Conservation (phyloP, 2,329 filamentous ascomycete species). For the Colletotrichum tamarilloi region DNA sequence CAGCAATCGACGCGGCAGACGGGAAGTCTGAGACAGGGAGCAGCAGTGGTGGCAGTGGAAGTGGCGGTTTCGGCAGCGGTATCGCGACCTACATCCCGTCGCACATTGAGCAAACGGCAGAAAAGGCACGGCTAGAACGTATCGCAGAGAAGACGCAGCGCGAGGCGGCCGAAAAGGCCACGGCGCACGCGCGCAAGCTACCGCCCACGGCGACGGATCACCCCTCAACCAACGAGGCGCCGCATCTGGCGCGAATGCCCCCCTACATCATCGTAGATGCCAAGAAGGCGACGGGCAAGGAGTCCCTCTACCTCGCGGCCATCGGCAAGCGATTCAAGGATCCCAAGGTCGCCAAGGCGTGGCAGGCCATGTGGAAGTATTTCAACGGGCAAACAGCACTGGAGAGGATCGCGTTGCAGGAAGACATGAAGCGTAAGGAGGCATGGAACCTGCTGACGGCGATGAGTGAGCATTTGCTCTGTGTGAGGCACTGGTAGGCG, state of each 20-base stretch:
- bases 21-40: slow-evolving; percentile 40
- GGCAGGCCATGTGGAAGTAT: slow-evolving; percentile 83
- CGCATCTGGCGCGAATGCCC: slow-evolving; percentile 66
- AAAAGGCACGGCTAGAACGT: slow-evolving; percentile 70
- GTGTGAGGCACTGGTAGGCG: slow-evolving; percentile 75
- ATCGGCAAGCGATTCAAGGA: slow-evolving; percentile 66
- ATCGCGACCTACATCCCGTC: slow-evolving; percentile 45
- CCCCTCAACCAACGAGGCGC: slow-evolving; percentile 66
- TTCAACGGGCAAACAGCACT: slow-evolving; percentile 88
- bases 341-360: slow-evolving; percentile 71
- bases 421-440: slow-evolving; percentile 88
- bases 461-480: slow-evolving; percentile 77
- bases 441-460: slow-evolving; percentile 73
- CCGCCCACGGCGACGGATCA: slow-evolving; percentile 61
- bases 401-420: slow-evolving; percentile 86
- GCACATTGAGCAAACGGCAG: slow-evolving; percentile 67
- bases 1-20: slow-evolving; percentile 39
- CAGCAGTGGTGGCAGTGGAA: slow-evolving; percentile 24
- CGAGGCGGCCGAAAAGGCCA: slow-evolving; percentile 64
- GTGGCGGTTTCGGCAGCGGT: slow-evolving; percentile 30
- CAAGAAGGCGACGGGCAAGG: slow-evolving; percentile 80
- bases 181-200: slow-evolving; percentile 63
- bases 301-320: slow-evolving; percentile 77
- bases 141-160: slow-evolving; percentile 66
- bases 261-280: slow-evolving; percentile 82